Evolutionary conservation across 2,329 filamentous ascomycete species (phyloP).

Genomic region (Arthrobotrys iridis): DNA sequence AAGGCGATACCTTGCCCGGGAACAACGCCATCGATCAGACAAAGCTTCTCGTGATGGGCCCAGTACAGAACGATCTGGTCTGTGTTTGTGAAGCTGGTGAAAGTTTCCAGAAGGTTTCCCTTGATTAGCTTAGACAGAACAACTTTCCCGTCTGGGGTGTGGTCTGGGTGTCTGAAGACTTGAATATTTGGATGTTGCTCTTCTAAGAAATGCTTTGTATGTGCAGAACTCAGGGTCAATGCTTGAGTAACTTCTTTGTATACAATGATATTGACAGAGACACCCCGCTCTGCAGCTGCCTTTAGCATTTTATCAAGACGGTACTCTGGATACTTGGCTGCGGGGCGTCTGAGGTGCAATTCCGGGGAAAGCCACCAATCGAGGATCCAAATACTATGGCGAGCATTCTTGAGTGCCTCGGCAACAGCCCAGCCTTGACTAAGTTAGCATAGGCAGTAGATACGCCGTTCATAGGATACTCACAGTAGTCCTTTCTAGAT

Average conservation of each 20-base stretch:
- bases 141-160: conserved; percentile 62
- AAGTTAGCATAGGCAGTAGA: not conserved
- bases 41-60: conserved; percentile 94
- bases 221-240: conserved; percentile 61
- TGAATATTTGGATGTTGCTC: conserved; percentile 81
- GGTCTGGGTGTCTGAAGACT: conserved; percentile 91
- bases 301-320: conserved; percentile 84
- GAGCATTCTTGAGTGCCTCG: conserved; percentile 78
- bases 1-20: conserved; percentile 69
- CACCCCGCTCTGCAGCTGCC: conserved; percentile 82
- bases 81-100: conserved; percentile 69
- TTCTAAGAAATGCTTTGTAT: conserved; percentile 83
- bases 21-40: conserved; percentile 76
- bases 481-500: conserved; percentile 52
- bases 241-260: conserved; percentile 91
- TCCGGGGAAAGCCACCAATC: conserved; percentile 94
- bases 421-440: conserved; percentile 77
- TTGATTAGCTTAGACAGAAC: conserved; percentile 41
- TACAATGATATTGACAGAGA: conserved; percentile 84
- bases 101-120: conserved; percentile 27
- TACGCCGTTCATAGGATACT: not conserved
- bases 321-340: conserved; percentile 79
- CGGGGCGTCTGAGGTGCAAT: conserved; percentile 84
- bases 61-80: conserved; percentile 87
- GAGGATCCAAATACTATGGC: conserved; percentile 82